Percentiles rank a stretch among this genome's conserved stretches.
phyloP scores from a whole-genome alignment of 257 asterid genomes.

The Cordia subcordata region DNA sequence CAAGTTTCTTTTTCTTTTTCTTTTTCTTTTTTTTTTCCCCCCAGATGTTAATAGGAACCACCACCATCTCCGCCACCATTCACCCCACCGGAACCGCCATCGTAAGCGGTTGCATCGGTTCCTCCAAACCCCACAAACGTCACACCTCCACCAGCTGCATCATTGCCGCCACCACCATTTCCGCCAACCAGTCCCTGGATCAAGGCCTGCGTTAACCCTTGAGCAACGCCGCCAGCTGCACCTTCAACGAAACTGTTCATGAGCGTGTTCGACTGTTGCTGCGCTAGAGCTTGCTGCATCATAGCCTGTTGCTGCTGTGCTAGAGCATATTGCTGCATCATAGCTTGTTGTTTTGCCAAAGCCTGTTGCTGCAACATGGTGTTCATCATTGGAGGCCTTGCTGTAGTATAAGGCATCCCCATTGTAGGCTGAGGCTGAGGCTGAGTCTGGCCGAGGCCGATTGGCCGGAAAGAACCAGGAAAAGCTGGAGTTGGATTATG shows the following conservation, averaged over 20 bases:
- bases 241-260: slow-evolving; percentile 18
- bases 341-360: background rate
- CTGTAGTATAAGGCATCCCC: background rate
- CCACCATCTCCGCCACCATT: slow-evolving; percentile 29
- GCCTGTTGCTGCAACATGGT: background rate
- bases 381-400: background rate
- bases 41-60: too few species aligned
- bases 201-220: slow-evolving; percentile 28
- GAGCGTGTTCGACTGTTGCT: slow-evolving; percentile 10
- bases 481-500: background rate
- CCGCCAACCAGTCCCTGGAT: slow-evolving; percentile 27
- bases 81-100: slow-evolving; percentile 13
- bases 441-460: slow-evolving; percentile 13
- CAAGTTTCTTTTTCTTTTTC: too few species aligned
- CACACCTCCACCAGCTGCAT: slow-evolving; percentile 8
- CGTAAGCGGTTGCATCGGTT: slow-evolving; percentile 2
- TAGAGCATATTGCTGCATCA: background rate
- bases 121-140: slow-evolving; percentile 7
- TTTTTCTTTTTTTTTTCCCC: too few species aligned
- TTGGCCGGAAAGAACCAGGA: slow-evolving; percentile 4
- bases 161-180: slow-evolving; percentile 7
- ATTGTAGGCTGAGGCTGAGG: slow-evolving; percentile 10
- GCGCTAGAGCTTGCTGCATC: background rate
- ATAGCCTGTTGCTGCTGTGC: background rate
- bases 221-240: slow-evolving; percentile 33